Evolutionary conservation across 345 rosid species (phyloP), one percentile per base, ranked within the genome.

Genomic region (Linum usitatissimum): DNA sequence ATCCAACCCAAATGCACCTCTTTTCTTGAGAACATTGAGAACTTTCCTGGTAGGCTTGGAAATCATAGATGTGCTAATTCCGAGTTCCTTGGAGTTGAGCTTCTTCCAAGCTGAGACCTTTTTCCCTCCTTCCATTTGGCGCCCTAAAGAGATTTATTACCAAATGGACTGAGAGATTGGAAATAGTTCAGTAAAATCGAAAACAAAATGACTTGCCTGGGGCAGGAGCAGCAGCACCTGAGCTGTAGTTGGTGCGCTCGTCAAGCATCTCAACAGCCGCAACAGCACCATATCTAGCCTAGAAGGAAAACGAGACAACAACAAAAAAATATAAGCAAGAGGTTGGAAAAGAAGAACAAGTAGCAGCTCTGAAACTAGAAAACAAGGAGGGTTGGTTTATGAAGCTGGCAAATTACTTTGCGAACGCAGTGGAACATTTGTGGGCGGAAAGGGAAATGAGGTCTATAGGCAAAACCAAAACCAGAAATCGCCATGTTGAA

Each of bases 31-130:
- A 54, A 69, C 81, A 64, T 73, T 75, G 42, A 86, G 87, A 71
- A 86, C 89, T 65, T 75, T 73, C 45, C 81, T 74, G 0, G 85
- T 78, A 57, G 89, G 79, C 61, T 68, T 76, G 21, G 89, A 65
- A n/a, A 86, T 77, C 86, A 77, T 84, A 9, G 86, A 75, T 67
- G 71, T 75, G 56, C 74, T 79, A 31, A 86, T 82, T 39, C 87
- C 93, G 64, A 86, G 78, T 6, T 82, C 87, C 59, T 65, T 68
- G 66, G 89, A 82, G 59, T 70, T 75, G 70, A 78, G 66, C 65
- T 79, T 82, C 78, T 74, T 82, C 84, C 83, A 83, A 21, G 62
- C 54, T 12, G 63, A 66, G 14, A 14, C 42, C 55, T 59, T 58
- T 6, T 45, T 12, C 51, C 51, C 51, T 4, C 3, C 34, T 10